These are phyloP conservation scores for Fusarium compactum DNA, from an alignment of 2,329 filamentous ascomycete genomes.

Conservation along the genomic window DNA sequence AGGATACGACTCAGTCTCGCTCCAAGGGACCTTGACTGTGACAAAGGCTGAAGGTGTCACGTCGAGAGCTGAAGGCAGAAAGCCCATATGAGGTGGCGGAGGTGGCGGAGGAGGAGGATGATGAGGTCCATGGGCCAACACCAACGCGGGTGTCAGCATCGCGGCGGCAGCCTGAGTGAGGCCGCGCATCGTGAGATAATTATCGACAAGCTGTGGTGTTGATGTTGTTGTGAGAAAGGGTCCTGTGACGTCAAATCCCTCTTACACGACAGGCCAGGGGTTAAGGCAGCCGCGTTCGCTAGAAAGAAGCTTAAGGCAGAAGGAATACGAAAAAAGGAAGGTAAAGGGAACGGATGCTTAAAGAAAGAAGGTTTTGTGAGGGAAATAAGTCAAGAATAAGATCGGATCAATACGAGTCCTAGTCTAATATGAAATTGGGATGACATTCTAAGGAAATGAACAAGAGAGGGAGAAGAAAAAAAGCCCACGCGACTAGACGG, in stretches of 20 bases:
- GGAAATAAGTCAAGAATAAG: slow-evolving; percentile 4
- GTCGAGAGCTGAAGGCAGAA: slow-evolving; percentile 32
- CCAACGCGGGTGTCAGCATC: slow-evolving; percentile 45
- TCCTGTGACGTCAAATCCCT: slow-evolving; percentile 5
- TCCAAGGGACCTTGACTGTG: slow-evolving; percentile 37
- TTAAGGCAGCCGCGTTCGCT: slow-evolving; percentile 19
- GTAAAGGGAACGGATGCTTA: slow-evolving; percentile 6
- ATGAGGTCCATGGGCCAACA: slow-evolving; percentile 38
- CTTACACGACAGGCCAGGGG: slow-evolving; percentile 10
- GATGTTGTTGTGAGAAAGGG: not conserved
- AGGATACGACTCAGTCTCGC: slow-evolving; percentile 27
- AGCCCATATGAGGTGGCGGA: slow-evolving; percentile 32
- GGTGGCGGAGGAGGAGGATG: slow-evolving; percentile 25
- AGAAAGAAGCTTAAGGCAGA: slow-evolving; percentile 27
- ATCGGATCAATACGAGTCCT: slow-evolving; percentile 1
- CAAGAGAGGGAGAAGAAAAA: slow-evolving; percentile 16
- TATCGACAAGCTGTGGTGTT: not conserved
- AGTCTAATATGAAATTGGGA: not conserved
- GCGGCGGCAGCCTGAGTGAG: slow-evolving; percentile 47
- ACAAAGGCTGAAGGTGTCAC: slow-evolving; percentile 39
- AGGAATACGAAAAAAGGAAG: slow-evolving; percentile 26
- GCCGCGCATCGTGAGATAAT: slow-evolving; percentile 46
- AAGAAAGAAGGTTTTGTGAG: slow-evolving; percentile 13
- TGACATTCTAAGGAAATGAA: slow-evolving; percentile 26
- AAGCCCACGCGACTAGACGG: slow-evolving; percentile 14